Evolutionary conservation across 1,139 yeast species (phyloP).

Genomic region (Taphrina populina): DNA sequence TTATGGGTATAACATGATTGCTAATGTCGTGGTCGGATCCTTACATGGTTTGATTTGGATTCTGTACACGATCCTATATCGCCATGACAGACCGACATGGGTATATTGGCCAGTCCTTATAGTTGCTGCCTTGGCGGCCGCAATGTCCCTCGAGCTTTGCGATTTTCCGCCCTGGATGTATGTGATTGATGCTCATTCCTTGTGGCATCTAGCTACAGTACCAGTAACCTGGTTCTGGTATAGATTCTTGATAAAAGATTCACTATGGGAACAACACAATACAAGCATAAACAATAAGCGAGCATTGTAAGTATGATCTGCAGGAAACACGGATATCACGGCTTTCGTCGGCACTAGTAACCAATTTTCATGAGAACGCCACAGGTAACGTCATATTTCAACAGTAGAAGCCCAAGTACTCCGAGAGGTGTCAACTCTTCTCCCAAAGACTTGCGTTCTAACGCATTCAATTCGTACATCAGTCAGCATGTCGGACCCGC

Average conservation of each 20-base stretch:
- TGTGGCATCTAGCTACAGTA: constrained; percentile 67
- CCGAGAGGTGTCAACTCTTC: no score
- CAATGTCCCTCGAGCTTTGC: constrained; percentile 83
- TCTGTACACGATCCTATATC: constrained; percentile 43
- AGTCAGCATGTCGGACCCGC: neutral
- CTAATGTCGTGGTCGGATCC: constrained; percentile 75
- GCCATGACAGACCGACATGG: constrained; percentile 43
- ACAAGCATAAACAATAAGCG: no score
- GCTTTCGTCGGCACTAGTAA: no score
- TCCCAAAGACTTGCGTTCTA: no score
- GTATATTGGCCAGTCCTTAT: constrained; percentile 55
- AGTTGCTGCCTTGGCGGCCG: constrained; percentile 58
- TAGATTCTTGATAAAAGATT: constrained; percentile 15
- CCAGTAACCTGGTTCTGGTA: constrained; percentile 50
- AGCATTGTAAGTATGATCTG: no score
- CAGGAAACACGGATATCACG: no score
- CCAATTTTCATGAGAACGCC: no score
- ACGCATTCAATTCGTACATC: no score
- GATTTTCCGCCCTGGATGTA: constrained; percentile 73
- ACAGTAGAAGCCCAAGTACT: no score
- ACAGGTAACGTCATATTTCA: no score
- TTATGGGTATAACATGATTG: constrained; percentile 90
- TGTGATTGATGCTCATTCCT: constrained; percentile 83
- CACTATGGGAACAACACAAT: constrained; percentile 18
- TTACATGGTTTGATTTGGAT: constrained; percentile 64